phyloP scores from a whole-genome alignment of 2,329 filamentous ascomycete species.

The Diaporthe ampelina region DNA sequence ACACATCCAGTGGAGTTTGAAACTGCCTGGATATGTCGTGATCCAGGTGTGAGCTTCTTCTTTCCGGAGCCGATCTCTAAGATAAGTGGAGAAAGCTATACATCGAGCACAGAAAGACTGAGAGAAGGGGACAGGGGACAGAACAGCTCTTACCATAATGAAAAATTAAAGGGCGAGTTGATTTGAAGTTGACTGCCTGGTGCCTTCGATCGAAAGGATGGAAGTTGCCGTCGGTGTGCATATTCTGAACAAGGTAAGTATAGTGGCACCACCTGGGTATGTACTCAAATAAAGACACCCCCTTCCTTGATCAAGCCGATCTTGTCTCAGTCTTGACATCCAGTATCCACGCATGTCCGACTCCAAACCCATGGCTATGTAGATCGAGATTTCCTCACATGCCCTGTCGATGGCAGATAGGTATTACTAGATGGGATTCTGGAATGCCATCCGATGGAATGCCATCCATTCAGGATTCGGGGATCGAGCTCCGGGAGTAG shows the following conservation, averaged over 20 bases:
- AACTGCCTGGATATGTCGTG: background rate
- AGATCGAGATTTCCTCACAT: constrained; percentile 25
- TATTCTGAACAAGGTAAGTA: constrained; percentile 10
- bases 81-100: background rate
- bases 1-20: too few species aligned
- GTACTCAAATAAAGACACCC: constrained; percentile 19
- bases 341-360: background rate
- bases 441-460: constrained; percentile 24
- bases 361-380: background rate
- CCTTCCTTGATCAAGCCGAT: constrained; percentile 7
- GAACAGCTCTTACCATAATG: background rate
- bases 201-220: background rate
- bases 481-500: background rate
- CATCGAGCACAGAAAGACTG: background rate
- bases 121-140: background rate
- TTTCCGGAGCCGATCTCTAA: background rate
- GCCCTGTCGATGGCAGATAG: background rate
- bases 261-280: background rate
- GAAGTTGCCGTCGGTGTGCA: constrained; percentile 23
- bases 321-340: background rate
- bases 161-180: background rate
- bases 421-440: constrained; percentile 7
- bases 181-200: background rate
- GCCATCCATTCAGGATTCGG: background rate
- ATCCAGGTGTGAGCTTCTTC: background rate